phyloP scores from a whole-genome alignment of 805 yeast species.

The Hanseniaspora mollemarum region DNA sequence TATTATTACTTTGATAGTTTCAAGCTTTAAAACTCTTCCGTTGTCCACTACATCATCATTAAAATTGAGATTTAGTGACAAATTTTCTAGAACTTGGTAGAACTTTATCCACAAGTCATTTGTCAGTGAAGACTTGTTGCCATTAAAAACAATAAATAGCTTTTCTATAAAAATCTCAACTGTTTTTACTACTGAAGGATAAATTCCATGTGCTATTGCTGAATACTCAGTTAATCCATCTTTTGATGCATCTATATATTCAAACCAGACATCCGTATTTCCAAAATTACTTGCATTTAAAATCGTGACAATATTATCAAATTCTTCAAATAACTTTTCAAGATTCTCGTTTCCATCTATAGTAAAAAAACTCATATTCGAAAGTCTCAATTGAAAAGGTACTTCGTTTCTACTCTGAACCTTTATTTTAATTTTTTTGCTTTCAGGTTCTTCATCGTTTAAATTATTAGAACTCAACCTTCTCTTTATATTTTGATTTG shows the following conservation, averaged over 20 bases:
- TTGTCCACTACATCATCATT: background rate
- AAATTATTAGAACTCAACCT: background rate
- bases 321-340: conserved; percentile 28
- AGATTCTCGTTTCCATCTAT: conserved; percentile 32
- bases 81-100: background rate
- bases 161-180: background rate
- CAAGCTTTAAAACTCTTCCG: background rate
- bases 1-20: background rate
- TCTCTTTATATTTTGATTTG: too few relatives aligned
- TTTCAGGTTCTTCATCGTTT: conserved; percentile 26
- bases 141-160: background rate
- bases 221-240: background rate
- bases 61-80: background rate
- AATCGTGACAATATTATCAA: background rate
- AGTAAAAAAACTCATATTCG: background rate
- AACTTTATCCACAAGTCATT: background rate
- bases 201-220: background rate
- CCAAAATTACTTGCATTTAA: background rate
- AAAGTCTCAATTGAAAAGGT: background rate
- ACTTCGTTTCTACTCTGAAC: background rate
- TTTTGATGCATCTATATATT: background rate
- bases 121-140: too few relatives aligned
- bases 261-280: background rate
- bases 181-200: background rate
- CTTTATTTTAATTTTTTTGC: conserved; percentile 29